Base-by-base conservation (phyloP, 2,329 filamentous ascomycete genomes). In the Beauveria brongniartii region DNA sequence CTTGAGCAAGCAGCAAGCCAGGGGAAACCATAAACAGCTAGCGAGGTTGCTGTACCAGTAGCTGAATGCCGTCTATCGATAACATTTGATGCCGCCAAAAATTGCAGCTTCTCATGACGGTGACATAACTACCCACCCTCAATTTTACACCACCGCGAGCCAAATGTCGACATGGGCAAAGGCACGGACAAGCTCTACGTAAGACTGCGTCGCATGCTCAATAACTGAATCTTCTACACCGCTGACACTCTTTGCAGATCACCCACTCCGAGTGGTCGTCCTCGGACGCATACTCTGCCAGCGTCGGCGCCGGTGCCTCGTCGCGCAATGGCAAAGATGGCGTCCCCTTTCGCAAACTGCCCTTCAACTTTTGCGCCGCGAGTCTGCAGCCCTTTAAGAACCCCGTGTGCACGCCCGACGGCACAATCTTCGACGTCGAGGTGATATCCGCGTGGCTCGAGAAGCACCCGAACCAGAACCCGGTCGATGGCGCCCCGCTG, bases 241-340 rank as follows among this genome's bases (percentile, higher is more conserved):
- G 22, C 59, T 61, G 12, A 61, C 55, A 50, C 58, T 43, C 16
- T 20, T 18, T 26, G 1, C 60, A 78, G 73, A 99, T 99, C 70
- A 99, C 94, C 60, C 95, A 99, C 77, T 95, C 91, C 46, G 94
- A 99, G 80, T 99, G 94, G 94, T 88, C 91, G 8, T 96, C 92
- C 6, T 86, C 88, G 53, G 92, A 97, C 74, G 87, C 91, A 62
- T 97, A 90, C 75, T 89, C 90, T 37, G 91, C 92, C 66, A 92
- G 87, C 71, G 87, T 83, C 30, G 89, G 89, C 67, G 81, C 87
- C 61, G 86, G 85, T 67, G 84, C 88, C 61, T 73, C 82, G 71
- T 74, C 81, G 73, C 73, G 81, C 53, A 75, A 75, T 24, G 83
- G 84, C 65, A 67, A 66, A 52, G 58, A 63, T 30, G 67, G 63